phyloP scores from a whole-genome alignment of 768 basidiomycete species.

The Brasilioporus rufonigricans region DNA sequence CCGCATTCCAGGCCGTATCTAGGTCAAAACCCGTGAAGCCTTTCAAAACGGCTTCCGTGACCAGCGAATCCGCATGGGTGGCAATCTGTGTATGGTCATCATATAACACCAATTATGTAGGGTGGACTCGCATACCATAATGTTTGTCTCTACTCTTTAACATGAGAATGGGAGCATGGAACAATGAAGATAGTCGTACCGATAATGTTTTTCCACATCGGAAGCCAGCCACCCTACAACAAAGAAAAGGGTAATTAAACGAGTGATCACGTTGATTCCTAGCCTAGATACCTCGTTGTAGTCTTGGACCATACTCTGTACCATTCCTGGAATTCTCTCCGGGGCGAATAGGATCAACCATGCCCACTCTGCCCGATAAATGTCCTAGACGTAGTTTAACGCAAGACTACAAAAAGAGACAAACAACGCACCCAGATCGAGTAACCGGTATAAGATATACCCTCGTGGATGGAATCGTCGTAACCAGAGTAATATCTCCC shows the following conservation, averaged over 20 bases:
- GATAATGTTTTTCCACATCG: slow-evolving; percentile 89
- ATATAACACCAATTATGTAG: not conserved
- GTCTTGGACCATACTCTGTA: slow-evolving; percentile 78
- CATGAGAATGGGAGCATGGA: not conserved
- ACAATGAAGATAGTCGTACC: slow-evolving; percentile 35
- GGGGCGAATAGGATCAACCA: slow-evolving; percentile 77
- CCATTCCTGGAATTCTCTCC: slow-evolving; percentile 72
- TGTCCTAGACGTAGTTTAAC: slow-evolving; percentile 48
- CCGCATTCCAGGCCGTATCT: slow-evolving; percentile 68
- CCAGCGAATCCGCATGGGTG: slow-evolving; percentile 76
- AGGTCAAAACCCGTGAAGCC: slow-evolving; percentile 62
- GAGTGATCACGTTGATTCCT: not conserved
- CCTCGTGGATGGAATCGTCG: slow-evolving; percentile 59
- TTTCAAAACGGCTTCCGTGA: slow-evolving; percentile 71
- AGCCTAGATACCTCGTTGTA: slow-evolving; percentile 51
- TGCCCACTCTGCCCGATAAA: slow-evolving; percentile 75
- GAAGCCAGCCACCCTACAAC: slow-evolving; percentile 70
- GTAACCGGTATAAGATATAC: slow-evolving; percentile 76
- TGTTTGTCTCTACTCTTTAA: slow-evolving; percentile 60
- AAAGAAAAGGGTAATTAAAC: not conserved
- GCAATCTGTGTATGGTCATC: slow-evolving; percentile 45
- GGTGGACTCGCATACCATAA: slow-evolving; percentile 51
- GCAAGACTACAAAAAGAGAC: not conserved
- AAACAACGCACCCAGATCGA: slow-evolving; percentile 62
- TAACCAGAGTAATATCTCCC: slow-evolving; percentile 76